These are phyloP conservation scores for Chenopodium suecicum DNA, from an alignment of 148 eudicot genomes.

Conservation along the genomic window DNA sequence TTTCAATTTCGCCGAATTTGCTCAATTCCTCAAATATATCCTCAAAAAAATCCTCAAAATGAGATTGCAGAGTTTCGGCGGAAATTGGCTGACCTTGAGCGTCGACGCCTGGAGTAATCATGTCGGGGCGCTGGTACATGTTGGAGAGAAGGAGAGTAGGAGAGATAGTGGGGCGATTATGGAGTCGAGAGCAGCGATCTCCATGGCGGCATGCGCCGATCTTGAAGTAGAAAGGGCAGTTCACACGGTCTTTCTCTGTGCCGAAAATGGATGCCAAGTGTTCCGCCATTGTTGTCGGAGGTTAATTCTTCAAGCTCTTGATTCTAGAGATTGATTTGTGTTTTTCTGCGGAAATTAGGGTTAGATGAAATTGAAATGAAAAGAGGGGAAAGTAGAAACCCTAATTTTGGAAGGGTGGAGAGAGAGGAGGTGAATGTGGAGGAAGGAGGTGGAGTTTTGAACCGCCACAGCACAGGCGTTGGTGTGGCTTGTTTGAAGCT, in stretches of 20 bases:
- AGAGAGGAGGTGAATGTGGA: background rate
- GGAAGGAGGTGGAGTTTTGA: background rate
- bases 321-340: background rate
- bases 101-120: constrained; percentile 80
- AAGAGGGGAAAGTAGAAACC: background rate
- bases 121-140: constrained; percentile 81
- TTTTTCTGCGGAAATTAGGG: background rate
- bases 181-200: constrained; percentile 77
- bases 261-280: constrained; percentile 80
- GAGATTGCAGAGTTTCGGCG: constrained; percentile 51
- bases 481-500: background rate
- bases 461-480: background rate
- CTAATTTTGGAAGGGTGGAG: background rate
- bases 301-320: background rate
- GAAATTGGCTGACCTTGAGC: constrained; percentile 71
- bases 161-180: constrained; percentile 59
- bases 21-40: constrained; percentile 64
- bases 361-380: background rate
- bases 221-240: constrained; percentile 83
- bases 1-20: constrained; percentile 74
- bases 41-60: constrained; percentile 74
- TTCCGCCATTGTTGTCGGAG: constrained; percentile 53
- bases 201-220: constrained; percentile 82
- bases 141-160: constrained; percentile 67
- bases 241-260: constrained; percentile 75